A percentile compares a stretch with the other conserved stretches of the same genome.
phyloP scores from a whole-genome alignment of 176 grass and related monocot species.

The Eleusine coracana region DNA sequence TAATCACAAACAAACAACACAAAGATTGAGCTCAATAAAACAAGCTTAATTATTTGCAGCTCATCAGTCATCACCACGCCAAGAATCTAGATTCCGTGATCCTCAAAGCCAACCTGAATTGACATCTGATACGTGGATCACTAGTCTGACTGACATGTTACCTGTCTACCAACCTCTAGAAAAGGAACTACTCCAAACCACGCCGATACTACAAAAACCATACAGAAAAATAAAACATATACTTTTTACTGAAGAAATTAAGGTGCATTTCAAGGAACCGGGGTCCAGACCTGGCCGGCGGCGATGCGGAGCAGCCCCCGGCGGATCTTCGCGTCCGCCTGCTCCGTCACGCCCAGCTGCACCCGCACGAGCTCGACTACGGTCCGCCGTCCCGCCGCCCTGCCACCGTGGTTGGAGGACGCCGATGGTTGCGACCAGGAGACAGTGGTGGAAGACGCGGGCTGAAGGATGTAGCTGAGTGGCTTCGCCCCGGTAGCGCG shows the following conservation, averaged over 20 bases:
- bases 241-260: neutral
- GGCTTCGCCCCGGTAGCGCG: slow-evolving; percentile 62
- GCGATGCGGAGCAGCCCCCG: slow-evolving; percentile 67
- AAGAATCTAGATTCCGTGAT: neutral
- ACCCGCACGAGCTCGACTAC: slow-evolving; percentile 55
- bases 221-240: neutral
- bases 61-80: neutral
- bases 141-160: neutral
- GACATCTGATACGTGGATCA: neutral
- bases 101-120: neutral
- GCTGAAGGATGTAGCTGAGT: slow-evolving; percentile 78
- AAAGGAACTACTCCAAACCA: neutral
- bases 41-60: neutral
- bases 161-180: neutral
- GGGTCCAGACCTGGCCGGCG: slow-evolving; percentile 58
- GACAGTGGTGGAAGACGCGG: slow-evolving; percentile 17
- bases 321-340: slow-evolving; percentile 75
- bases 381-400: neutral
- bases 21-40: neutral
- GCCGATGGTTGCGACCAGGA: neutral
- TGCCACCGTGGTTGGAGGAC: slow-evolving; percentile 35
- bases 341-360: slow-evolving; percentile 68
- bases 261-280: slow-evolving; percentile 33
- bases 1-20: neutral
- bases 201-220: slow-evolving; percentile 23